Conservation (phyloP, 2,329 filamentous ascomycete genomes). For the Diaporthe citrichinensis region DNA sequence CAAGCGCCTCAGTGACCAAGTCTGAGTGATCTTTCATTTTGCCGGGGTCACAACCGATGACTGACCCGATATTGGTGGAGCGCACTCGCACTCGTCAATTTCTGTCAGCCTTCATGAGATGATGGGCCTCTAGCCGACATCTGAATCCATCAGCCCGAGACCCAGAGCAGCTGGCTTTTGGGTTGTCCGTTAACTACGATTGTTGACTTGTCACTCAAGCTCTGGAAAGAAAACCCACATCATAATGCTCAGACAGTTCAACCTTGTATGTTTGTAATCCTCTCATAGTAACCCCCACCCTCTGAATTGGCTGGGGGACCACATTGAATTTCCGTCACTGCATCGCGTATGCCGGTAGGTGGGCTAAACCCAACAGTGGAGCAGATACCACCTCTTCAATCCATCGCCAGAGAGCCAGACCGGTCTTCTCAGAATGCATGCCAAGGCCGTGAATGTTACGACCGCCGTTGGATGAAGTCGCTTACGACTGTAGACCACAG, state of each 20-base stretch:
- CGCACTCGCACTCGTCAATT: not conserved
- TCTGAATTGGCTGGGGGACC: not conserved
- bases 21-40: not conserved
- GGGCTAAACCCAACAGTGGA: conserved; percentile 5
- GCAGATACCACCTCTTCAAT: not conserved
- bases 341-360: conserved; percentile 2
- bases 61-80: not conserved
- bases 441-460: conserved; percentile 3
- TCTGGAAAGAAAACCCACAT: not conserved
- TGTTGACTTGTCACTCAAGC: not conserved
- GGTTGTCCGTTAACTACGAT: not conserved
- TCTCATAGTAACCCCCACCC: not conserved
- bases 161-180: not conserved
- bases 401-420: not conserved
- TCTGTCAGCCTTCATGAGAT: not conserved
- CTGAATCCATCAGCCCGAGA: not conserved
- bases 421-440: not conserved
- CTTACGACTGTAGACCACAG: not conserved
- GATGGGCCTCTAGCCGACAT: not conserved
- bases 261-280: not conserved
- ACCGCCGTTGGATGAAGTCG: not conserved
- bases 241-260: not conserved
- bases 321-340: not conserved
- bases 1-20: not conserved
- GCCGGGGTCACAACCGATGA: not conserved